Evolutionary conservation across 225 moss, liverwort and hornwort species (phyloP).

Genomic region (Thuidium tamariscinum): DNA sequence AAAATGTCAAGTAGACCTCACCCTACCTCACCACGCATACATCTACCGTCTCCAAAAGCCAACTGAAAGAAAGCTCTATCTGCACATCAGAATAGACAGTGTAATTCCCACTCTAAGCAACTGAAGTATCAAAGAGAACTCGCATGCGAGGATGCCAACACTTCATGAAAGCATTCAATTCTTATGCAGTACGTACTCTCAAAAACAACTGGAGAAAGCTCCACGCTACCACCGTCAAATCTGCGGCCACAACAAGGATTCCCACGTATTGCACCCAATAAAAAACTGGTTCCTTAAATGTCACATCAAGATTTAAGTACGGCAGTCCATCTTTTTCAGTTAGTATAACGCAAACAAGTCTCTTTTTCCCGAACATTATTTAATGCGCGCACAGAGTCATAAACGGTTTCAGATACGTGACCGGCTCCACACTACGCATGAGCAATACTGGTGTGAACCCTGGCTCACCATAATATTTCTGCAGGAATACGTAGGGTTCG

Average conservation of each 20-base stretch:
- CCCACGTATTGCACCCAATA: neutral
- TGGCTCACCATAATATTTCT: neutral
- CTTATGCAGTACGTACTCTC: constrained; percentile 7
- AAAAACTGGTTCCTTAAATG: neutral
- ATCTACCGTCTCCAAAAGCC: neutral
- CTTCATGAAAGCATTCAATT: neutral
- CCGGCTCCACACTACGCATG: neutral
- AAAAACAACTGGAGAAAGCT: neutral
- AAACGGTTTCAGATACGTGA: neutral
- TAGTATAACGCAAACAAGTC: neutral
- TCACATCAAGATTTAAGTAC: neutral
- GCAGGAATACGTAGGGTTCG: neutral
- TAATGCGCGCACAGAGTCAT: neutral
- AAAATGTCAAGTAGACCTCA: neutral
- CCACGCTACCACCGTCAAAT: constrained; percentile 6
- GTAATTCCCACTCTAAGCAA: neutral
- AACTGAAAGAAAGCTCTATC: neutral
- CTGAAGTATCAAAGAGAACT: neutral
- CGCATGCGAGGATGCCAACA: neutral
- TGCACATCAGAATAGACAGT: neutral
- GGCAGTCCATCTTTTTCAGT: neutral
- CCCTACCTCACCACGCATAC: neutral
- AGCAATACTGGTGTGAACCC: neutral
- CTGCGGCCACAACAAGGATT: constrained; percentile 18
- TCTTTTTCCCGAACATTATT: neutral